These are phyloP conservation scores for Inosperma sp. DNA, from an alignment of 768 basidiomycete species.

Conservation along the genomic window DNA sequence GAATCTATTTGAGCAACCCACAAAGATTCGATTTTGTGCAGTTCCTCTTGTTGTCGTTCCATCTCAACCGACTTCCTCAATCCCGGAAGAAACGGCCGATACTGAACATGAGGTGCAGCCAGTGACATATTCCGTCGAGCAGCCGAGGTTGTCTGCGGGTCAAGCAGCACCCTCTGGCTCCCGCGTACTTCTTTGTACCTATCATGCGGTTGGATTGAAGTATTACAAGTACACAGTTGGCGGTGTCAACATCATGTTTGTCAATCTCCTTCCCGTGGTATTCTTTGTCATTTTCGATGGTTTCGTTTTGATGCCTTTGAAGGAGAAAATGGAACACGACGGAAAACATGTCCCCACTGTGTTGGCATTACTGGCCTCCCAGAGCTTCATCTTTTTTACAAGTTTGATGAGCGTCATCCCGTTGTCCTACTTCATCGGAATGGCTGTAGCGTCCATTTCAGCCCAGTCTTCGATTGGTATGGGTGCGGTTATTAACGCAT, in stretches of 20 bases:
- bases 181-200: constrained; percentile 91
- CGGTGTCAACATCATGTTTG: constrained; percentile 96
- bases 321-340: constrained; percentile 52
- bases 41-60: constrained; percentile 72
- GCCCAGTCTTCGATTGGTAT: constrained; percentile 98
- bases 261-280: constrained; percentile 90
- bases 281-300: constrained; percentile 97
- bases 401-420: constrained; percentile 91
- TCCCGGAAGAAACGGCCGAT: constrained; percentile 19
- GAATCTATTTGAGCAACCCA: constrained; percentile 73
- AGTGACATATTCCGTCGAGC: constrained; percentile 61
- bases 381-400: constrained; percentile 76
- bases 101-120: constrained; percentile 23
- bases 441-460: constrained; percentile 99
- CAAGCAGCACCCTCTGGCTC: constrained; percentile 86
- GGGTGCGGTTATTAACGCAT: constrained; percentile 99
- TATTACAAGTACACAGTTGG: constrained; percentile 99
- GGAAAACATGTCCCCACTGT: constrained; percentile 59
- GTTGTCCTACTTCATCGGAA: constrained; percentile 97
- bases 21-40: constrained; percentile 86
- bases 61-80: constrained; percentile 20
- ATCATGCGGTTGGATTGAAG: constrained; percentile 81
- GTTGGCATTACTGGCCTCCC: constrained; percentile 65
- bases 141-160: constrained; percentile 74
- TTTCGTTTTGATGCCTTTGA: constrained; percentile 69